A percentile compares a stretch with the other conserved stretches of the same genome.
These are phyloP conservation scores for Pascua sp. DNA, from an alignment of 1,284 basidiomycete species.

Conservation along the genomic window DNA sequence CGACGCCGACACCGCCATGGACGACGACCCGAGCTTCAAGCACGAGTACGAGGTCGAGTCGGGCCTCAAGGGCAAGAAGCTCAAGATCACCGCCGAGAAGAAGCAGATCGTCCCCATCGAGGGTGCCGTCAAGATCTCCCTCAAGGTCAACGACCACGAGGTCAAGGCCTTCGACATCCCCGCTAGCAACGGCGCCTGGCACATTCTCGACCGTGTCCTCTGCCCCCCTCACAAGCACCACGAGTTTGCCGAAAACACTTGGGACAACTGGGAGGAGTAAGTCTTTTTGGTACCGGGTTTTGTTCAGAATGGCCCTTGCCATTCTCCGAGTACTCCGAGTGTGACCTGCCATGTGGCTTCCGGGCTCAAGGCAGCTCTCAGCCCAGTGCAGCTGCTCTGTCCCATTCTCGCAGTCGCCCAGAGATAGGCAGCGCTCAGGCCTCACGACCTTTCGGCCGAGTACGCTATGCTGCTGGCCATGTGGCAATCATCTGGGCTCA, in stretches of 20 bases:
- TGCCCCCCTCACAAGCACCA: conserved; percentile 53
- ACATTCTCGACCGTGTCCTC: conserved; percentile 57
- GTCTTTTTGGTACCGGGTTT: neutral
- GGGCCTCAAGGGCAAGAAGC: conserved; percentile 54
- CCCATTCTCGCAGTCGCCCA: too few species aligned
- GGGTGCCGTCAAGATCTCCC: conserved; percentile 49
- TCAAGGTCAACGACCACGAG: conserved; percentile 57
- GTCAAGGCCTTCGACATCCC: conserved; percentile 57
- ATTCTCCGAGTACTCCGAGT: neutral
- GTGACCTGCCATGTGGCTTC: too few species aligned
- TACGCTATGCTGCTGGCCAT: too few species aligned
- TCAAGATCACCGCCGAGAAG: conserved; percentile 57
- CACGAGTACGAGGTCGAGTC: conserved; percentile 55
- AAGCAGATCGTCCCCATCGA: conserved; percentile 49
- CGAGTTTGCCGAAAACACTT: conserved; percentile 46
- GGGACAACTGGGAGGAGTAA: conserved; percentile 63
- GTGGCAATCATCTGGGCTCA: too few species aligned
- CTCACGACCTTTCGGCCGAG: too few species aligned
- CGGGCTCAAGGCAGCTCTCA: too few species aligned
- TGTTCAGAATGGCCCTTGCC: neutral
- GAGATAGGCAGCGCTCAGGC: too few species aligned
- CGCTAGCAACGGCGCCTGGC: conserved; percentile 60
- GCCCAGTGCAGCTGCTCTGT: too few species aligned
- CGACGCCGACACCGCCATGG: conserved; percentile 16
- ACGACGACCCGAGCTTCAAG: conserved; percentile 52